These are phyloP conservation scores for Plasmodium malariae DNA, from an alignment of 169 alveolate genomes.

Conservation along the genomic window DNA sequence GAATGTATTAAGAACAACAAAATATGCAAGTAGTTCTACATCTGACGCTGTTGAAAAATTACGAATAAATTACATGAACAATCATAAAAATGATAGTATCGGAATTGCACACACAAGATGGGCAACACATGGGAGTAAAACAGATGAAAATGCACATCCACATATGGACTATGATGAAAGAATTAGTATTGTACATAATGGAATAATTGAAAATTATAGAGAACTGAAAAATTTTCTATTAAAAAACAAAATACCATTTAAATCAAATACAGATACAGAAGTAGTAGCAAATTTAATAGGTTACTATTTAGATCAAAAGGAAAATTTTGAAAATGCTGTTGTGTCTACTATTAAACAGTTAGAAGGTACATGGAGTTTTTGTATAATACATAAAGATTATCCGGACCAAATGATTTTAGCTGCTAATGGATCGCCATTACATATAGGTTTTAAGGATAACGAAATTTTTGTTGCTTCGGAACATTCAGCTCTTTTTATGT, in stretches of 20 bases:
- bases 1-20: slow-evolving; percentile 88
- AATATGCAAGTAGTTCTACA: slow-evolving; percentile 85
- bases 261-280: slow-evolving; percentile 96
- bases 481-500: slow-evolving; percentile 93
- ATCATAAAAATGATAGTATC: slow-evolving; percentile 88
- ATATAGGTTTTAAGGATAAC: slow-evolving; percentile 90
- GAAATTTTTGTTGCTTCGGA: slow-evolving; percentile 94
- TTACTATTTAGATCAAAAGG: slow-evolving; percentile 85
- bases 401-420: slow-evolving; percentile 94
- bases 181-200: slow-evolving; percentile 96
- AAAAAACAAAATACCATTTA: slow-evolving; percentile 76
- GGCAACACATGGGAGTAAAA: slow-evolving; percentile 98
- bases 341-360: slow-evolving; percentile 88
- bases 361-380: slow-evolving; percentile 98
- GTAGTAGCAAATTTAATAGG: slow-evolving; percentile 96
- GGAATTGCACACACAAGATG: slow-evolving; percentile 99
- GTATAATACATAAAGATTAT: slow-evolving; percentile 90
- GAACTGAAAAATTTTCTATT: slow-evolving; percentile 85
- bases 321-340: slow-evolving; percentile 84
- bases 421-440: slow-evolving; percentile 94
- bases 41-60: slow-evolving; percentile 88
- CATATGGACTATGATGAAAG: slow-evolving; percentile 93
- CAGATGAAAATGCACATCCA: slow-evolving; percentile 98
- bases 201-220: slow-evolving; percentile 93
- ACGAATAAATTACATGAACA: slow-evolving; percentile 79